Evolutionary conservation across 176 grass and related monocot species (phyloP).

Genomic region (Aegilops tauschii): DNA sequence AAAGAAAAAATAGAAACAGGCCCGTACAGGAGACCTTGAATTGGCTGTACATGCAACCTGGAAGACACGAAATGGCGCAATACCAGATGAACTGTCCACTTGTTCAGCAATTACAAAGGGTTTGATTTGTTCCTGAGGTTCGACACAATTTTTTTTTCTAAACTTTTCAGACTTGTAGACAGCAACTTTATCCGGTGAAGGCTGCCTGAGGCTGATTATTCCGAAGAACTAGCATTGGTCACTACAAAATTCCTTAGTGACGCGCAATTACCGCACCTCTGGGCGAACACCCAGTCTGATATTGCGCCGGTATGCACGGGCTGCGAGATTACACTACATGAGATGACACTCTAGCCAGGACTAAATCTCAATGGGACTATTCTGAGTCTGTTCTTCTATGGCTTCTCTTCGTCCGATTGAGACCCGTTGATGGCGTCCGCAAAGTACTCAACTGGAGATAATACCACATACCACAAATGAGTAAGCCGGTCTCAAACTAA

Average conservation of each 20-base stretch:
- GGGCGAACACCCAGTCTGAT: background rate
- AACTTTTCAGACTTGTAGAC: background rate
- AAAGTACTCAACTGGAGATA: constrained; percentile 85
- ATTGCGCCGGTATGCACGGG: no score
- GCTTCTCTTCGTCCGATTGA: constrained; percentile 91
- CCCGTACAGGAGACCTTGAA: background rate
- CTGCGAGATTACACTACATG: constrained; percentile 16
- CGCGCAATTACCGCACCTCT: constrained; percentile 7
- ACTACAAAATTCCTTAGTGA: constrained; percentile 61
- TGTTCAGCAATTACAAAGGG: background rate
- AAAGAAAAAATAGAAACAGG: background rate
- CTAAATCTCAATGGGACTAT: constrained; percentile 11
- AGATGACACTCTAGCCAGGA: background rate
- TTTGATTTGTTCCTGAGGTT: constrained; percentile 15
- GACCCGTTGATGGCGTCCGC: constrained; percentile 69
- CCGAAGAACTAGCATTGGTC: constrained; percentile 39
- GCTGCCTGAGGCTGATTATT: constrained; percentile 27
- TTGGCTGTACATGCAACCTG: background rate
- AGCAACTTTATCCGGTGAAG: background rate
- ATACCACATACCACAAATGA: background rate
- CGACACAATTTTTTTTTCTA: background rate
- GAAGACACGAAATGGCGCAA: background rate
- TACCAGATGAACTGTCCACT: background rate
- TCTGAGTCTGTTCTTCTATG: constrained; percentile 10
- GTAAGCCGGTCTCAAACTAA: background rate